phyloP scores from a whole-genome alignment of 352 stramenopile genomes.

The Peronospora farinosa region DNA sequence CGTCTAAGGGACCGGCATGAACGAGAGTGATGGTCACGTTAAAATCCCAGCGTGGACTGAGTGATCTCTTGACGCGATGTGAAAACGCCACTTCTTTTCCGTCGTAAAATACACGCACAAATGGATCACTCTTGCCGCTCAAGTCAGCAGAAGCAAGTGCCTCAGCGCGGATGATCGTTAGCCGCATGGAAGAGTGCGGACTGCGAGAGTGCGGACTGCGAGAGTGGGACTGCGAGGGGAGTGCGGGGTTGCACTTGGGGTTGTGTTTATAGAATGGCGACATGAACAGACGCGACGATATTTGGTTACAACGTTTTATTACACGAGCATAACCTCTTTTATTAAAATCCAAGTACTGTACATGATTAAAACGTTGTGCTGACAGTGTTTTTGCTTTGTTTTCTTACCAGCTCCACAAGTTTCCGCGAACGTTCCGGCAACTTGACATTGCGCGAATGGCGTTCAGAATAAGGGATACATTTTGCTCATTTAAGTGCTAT shows the following conservation, averaged over 20 bases:
- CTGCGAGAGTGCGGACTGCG: too few species aligned
- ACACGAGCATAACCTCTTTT: too few species aligned
- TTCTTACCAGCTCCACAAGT: too few species aligned
- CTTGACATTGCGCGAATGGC: too few species aligned
- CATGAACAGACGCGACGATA: constrained; percentile 1
- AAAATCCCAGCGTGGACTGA: constrained; percentile 74
- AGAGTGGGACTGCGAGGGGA: neutral
- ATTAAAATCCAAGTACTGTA: too few species aligned
- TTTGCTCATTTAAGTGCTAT: too few species aligned
- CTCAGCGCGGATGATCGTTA: constrained; percentile 76
- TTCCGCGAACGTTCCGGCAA: too few species aligned
- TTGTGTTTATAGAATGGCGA: constrained; percentile 10
- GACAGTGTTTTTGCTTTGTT: too few species aligned
- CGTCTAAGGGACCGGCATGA: constrained; percentile 49
- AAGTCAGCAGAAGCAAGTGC: constrained; percentile 55
- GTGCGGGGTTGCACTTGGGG: constrained; percentile 7
- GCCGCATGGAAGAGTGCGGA: constrained; percentile 29
- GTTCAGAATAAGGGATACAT: too few species aligned
- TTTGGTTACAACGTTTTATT: neutral
- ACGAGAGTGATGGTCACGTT: constrained; percentile 51
- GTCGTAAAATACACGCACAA: constrained; percentile 70
- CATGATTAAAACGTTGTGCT: too few species aligned
- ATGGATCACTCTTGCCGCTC: constrained; percentile 66
- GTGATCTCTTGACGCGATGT: constrained; percentile 59
- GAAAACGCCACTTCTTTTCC: constrained; percentile 61